Percentiles rank a stretch among this genome's conserved stretches.
Evolutionary conservation across 306 rosid genomes (phyloP).

Genomic region (Glycyrrhiza uralensis): DNA sequence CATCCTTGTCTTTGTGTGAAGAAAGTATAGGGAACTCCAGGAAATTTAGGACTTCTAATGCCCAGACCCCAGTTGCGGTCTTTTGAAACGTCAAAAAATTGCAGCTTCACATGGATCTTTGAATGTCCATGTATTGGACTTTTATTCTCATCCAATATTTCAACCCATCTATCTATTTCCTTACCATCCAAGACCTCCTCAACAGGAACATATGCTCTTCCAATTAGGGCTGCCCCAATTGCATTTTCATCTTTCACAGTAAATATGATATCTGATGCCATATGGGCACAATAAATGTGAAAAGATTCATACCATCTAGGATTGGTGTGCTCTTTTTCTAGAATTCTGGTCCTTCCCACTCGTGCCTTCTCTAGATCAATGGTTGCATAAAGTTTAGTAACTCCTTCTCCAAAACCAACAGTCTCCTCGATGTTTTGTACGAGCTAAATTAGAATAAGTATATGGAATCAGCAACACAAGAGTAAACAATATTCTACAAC

Average conservation of each 20-base stretch:
- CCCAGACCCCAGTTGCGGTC: conserved; percentile 56
- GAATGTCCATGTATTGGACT: conserved; percentile 46
- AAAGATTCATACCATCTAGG: conserved; percentile 66
- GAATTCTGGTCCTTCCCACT: conserved; percentile 58
- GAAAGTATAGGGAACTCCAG: conserved; percentile 66
- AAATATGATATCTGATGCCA: conserved; percentile 52
- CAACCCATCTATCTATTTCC: conserved; percentile 53
- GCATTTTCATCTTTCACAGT: conserved; percentile 62
- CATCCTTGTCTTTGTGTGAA: conserved; percentile 62
- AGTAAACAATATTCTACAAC: background rate
- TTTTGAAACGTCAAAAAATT: conserved; percentile 44
- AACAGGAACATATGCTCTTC: conserved; percentile 65
- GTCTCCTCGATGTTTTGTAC: conserved; percentile 34
- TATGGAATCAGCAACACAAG: conserved; percentile 12
- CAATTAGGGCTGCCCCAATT: conserved; percentile 61
- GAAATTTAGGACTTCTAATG: conserved; percentile 51
- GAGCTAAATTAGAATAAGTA: conserved; percentile 21
- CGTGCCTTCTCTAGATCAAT: conserved; percentile 68
- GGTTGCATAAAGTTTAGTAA: conserved; percentile 59
- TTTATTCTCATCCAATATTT: conserved; percentile 43
- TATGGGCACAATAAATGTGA: conserved; percentile 64
- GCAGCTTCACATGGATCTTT: conserved; percentile 62
- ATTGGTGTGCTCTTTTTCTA: conserved; percentile 44
- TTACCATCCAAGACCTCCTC: conserved; percentile 41
- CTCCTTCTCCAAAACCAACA: conserved; percentile 61